Base-by-base conservation (phyloP, 352 stramenopile species). In the Plasmopara muralis region DNA sequence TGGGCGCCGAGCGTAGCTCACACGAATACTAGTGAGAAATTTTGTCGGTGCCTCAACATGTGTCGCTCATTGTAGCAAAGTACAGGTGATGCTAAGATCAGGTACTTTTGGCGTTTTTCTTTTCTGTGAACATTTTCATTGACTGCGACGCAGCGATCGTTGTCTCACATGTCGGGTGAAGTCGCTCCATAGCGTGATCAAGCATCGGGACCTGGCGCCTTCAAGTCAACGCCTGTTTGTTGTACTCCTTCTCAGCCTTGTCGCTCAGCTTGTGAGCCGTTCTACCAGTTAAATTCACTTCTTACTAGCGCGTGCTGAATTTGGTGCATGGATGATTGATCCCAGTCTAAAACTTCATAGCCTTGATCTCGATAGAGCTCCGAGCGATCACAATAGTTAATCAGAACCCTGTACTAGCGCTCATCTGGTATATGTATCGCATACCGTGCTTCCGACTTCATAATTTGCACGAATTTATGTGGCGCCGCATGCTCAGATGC, bases 61-160 rank as follows among this genome's bases (percentile, higher is more conserved):
- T 9, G 14, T 46, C 18, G 16, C 16, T 33, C 9, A 46, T 18
- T 15, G 41, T 18, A n/a, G 10, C 41, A 6, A 46, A 34, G 41
- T 46, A 34, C 41, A 46, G 15, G 39, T 44, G 29, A 16, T 28
- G 39, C 39, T 44, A 14, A 28, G 39, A 14, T 16, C 16, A 44
- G 39, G 9, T 46, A 6, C 0, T 28, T n/a, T n/a, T 46, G 6
- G 41, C 10, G 41, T 34, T 10, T 29, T 16, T 46, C 18, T 28
- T 28, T 6, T 6, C 41, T 9, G 41, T 46, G 5, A 31, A 46
- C 4, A 46, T 0, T 10, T 10, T 46, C 39, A 46, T 46, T 34
- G 9, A 15, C 18, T 46, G 41, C 20, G 41, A 28, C 9, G 9
- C 15, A 31, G 20, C 15, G 13, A 30, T 46, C 16, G 18, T 46